These are phyloP conservation scores for Olyra latifolia DNA, from an alignment of 176 grass and related monocot species.

Conservation along the genomic window DNA sequence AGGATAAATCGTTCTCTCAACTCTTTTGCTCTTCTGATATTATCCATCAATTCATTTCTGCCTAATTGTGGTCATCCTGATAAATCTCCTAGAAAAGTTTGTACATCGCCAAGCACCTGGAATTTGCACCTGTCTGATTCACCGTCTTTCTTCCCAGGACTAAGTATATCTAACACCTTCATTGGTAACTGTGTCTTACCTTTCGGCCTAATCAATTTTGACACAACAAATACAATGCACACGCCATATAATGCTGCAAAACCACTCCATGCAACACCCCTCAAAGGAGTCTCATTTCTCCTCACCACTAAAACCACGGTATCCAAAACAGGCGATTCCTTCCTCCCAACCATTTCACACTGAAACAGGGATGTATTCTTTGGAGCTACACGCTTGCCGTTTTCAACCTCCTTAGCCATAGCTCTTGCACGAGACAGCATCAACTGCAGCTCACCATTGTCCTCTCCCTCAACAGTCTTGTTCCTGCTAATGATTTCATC, in stretches of 20 bases:
- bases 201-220: background rate
- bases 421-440: constrained; percentile 30
- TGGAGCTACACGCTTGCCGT: background rate
- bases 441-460: background rate
- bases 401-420: constrained; percentile 24
- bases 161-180: background rate
- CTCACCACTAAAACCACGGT: background rate
- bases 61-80: constrained; percentile 7
- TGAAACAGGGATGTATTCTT: constrained; percentile 22
- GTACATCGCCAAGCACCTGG: background rate
- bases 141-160: background rate
- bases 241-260: constrained; percentile 40
- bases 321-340: background rate
- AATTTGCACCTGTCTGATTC: background rate
- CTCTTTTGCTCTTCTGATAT: constrained; percentile 25
- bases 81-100: background rate
- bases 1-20: constrained; percentile 9
- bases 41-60: constrained; percentile 28
- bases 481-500: constrained; percentile 41
- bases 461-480: background rate
- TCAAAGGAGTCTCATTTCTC: background rate
- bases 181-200: background rate
- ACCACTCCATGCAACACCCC: constrained; percentile 4
- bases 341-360: constrained; percentile 7
- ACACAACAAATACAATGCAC: constrained; percentile 15